Base-by-base conservation (phyloP, 2,329 filamentous ascomycete genomes). In the Huntiella savannae region DNA sequence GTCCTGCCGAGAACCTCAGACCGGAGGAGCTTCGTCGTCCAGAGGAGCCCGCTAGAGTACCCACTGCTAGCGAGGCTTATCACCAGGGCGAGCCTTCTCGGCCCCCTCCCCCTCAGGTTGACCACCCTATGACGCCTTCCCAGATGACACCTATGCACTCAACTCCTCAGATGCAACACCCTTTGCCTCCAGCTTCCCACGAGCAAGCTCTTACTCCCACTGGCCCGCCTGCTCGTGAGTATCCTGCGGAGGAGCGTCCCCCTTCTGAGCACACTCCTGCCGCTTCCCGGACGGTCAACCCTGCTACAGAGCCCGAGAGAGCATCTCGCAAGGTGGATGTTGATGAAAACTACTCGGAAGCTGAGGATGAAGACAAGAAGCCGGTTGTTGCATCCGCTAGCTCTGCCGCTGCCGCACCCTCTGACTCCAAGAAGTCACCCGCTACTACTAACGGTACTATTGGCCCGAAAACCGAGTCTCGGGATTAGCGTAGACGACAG, bases 291-390 rank as follows among this genome's bases (percentile, higher is more conserved):
- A 28, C 43, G 4, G 65, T 70, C 15, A 61, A 69, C 13, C 33
- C 40, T 16, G 42, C 22, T n/a, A 78, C 77, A 49, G 88, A 96
- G 63, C 83, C 86, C 7, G 77, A 82, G 60, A 67, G 77, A 45
- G 86, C 91, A 33, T 85, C 86, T 15, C 73, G 91, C 16, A 93
- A 93, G 62, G 92, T 98, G 76, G 88, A 96, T 5, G 83, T 96
- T 15, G 87, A 98, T 54, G 91, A 98, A 60, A 82, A 96, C 59
- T 96, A 98, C 56, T 88, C 96, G 59, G 88, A 96, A 56, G 88
- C 87, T 48, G 84, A 76, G 4, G 87, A 93, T 53, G 88, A 95
- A 50, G 81, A 91, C 48, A 79, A 79, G 64, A 79, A 79, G 59
- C 58, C 60, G 1, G 59, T 56, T 2, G 54, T 41, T 33, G 15